Evolutionary conservation across 2,329 filamentous ascomycete species (phyloP).

Genomic region (Trichophaea hybrida): DNA sequence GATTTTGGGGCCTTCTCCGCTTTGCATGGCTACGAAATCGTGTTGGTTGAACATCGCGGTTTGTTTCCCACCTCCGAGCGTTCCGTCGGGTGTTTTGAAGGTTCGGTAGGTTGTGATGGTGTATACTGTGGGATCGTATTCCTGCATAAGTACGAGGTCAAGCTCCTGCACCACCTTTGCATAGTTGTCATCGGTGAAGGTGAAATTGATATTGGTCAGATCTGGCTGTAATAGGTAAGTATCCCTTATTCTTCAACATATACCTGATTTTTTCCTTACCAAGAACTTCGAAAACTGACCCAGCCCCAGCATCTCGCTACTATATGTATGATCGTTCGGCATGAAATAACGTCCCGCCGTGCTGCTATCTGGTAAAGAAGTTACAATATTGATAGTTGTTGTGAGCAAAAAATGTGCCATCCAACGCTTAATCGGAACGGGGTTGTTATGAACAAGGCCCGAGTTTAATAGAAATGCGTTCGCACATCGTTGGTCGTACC

Average conservation of each 20-base stretch:
- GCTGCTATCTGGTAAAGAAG: not conserved
- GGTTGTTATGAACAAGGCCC: not conserved
- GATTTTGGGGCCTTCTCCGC: not conserved
- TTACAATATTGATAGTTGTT: not conserved
- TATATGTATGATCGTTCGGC: not conserved
- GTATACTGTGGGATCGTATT: not conserved
- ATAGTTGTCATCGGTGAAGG: not conserved
- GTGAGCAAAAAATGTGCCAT: constrained; percentile 2
- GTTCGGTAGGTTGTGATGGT: not conserved
- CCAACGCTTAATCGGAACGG: not conserved
- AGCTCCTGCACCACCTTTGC: not conserved
- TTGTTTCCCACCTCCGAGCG: not conserved
- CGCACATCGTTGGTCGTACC: not conserved
- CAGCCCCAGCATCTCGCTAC: not conserved
- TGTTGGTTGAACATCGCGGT: not conserved
- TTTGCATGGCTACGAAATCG: not conserved
- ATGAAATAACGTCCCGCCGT: not conserved
- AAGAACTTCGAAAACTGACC: not conserved
- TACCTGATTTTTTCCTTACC: not conserved
- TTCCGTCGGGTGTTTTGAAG: not conserved
- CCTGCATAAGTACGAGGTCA: not conserved
- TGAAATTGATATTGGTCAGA: not conserved
- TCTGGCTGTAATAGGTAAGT: not conserved
- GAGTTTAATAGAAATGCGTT: not conserved
- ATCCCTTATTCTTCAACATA: no score